phyloP scores from a whole-genome alignment of 805 yeast species.

The Metschnikowia proteae region DNA sequence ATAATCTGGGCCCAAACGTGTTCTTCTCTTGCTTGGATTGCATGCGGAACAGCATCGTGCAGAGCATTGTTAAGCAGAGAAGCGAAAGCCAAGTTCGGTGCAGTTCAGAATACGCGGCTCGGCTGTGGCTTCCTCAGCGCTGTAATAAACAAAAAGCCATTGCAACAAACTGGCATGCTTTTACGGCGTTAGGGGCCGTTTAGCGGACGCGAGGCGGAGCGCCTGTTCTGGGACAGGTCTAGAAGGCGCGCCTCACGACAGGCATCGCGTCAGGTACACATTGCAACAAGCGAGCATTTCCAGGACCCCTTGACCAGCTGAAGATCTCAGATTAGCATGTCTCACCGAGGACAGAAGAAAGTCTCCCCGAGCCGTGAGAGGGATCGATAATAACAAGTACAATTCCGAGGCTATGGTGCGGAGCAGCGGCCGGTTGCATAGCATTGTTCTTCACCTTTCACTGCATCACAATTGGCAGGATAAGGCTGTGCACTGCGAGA shows the following conservation, averaged over 20 bases:
- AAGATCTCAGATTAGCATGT: too few species aligned
- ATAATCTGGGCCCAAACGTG: too few species aligned
- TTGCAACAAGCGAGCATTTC: neutral
- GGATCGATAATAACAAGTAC: too few species aligned
- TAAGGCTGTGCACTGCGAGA: neutral
- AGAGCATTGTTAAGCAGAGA: neutral
- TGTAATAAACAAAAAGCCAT: neutral
- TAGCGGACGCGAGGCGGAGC: neutral
- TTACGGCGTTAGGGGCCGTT: neutral
- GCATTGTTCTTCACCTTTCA: neutral
- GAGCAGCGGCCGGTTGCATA: neutral
- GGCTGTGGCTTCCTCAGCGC: neutral
- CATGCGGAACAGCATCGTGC: neutral
- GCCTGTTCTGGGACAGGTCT: neutral
- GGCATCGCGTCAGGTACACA: neutral
- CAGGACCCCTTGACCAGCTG: too few species aligned
- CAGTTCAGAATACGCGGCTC: neutral
- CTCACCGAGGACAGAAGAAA: neutral
- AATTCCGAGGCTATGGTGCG: neutral
- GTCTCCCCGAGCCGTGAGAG: too few species aligned
- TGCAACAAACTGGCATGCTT: neutral
- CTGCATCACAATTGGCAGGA: neutral
- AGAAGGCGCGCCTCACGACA: neutral
- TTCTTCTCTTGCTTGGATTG: too few species aligned
- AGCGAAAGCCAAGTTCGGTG: neutral